Evolutionary conservation across 2,329 filamentous ascomycete species (phyloP), one percentile per base, ranked within the genome.

Genomic region (Verticillium nonalfalfae): DNA sequence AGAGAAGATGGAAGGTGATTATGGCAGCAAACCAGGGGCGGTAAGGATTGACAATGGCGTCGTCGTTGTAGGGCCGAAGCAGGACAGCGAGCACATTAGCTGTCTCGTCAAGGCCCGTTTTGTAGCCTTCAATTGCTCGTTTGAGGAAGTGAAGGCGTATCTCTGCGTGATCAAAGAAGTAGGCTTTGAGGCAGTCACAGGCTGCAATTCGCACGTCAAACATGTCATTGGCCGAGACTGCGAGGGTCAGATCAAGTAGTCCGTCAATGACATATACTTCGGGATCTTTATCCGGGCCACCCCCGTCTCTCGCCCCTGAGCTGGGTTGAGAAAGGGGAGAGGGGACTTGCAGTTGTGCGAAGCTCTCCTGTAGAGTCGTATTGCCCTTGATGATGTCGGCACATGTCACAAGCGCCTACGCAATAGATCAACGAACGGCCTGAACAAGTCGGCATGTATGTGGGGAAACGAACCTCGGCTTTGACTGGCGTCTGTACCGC

Each of bases 121-220:
- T 79, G 73, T 97, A 91, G 0, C 94, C 93, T 63, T 94, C 90
- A 65, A 99, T 96, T 2, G 95, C 95, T 68, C 94, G 85, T 59
- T 88, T 84, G 21, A 98, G 79, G 69, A 98, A 97, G 75, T 98
- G 93, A 59, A 88, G 81, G 56, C 90, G 88, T 63, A 97, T 94
- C 61, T 90, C 87, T 40, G 87, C 77, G 72, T 98, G 93, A 56
- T 89, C 87, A 68, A 85, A 87, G 68, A 97, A 92, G 74, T 99
- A 99, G 2, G 95, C 92, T 73, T 97, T 93, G 64, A 99, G 85
- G 69, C 94, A 96, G 68, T 94, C 89, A 72, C 90, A 95, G 26
- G 91, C 93, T 21, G 94, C 90, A 69, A 93, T 85, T 31, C 95
- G 88, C 40, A 94, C 81, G 73, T 96, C 89, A 67, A 97, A 90